Percentiles rank a stretch among this genome's conserved stretches.
Conservation (phyloP, 495 filamentous ascomycete species). For the Aspergillus diversus region DNA sequence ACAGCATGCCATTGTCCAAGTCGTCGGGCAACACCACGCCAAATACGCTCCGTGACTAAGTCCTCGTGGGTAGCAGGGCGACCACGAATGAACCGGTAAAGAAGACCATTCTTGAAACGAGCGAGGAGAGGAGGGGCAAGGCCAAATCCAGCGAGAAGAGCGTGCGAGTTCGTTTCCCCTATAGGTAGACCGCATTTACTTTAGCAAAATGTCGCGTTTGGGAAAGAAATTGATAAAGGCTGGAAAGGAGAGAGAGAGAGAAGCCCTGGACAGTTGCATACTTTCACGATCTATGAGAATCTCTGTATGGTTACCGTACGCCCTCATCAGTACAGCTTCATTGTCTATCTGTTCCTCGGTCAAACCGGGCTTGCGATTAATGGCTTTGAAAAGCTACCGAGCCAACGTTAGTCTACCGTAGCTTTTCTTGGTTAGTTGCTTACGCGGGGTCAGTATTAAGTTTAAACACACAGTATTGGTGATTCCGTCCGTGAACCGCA, state of each 20-base stretch:
- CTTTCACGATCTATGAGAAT: constrained; percentile 96
- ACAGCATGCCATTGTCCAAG: constrained; percentile 93
- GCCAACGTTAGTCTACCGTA: constrained; percentile 28
- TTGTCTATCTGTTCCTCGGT: constrained; percentile 78
- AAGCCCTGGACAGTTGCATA: constrained; percentile 51
- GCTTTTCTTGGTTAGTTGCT: constrained; percentile 2
- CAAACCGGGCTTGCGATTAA: constrained; percentile 77
- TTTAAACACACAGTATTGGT: constrained; percentile 79
- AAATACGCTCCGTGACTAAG: constrained; percentile 70
- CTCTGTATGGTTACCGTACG: constrained; percentile 93
- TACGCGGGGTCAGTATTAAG: constrained; percentile 4
- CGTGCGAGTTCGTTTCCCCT: constrained; percentile 73
- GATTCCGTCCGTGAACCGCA: constrained; percentile 95
- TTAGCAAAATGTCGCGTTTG: constrained; percentile 42
- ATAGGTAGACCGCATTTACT: constrained; percentile 36
- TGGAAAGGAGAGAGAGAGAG: constrained; percentile 10
- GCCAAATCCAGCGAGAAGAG: constrained; percentile 73
- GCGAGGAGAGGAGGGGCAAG: constrained; percentile 88
- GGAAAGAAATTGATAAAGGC: constrained; percentile 25
- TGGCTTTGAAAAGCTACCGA: constrained; percentile 75
- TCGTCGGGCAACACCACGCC: constrained; percentile 78
- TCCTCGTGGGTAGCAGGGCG: constrained; percentile 78
- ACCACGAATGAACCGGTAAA: constrained; percentile 89
- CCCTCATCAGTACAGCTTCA: constrained; percentile 87
- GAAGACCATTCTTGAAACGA: constrained; percentile 92